These are phyloP conservation scores for Beauveria brongniartii DNA, from an alignment of 2,329 filamentous ascomycete genomes.

Conservation along the genomic window DNA sequence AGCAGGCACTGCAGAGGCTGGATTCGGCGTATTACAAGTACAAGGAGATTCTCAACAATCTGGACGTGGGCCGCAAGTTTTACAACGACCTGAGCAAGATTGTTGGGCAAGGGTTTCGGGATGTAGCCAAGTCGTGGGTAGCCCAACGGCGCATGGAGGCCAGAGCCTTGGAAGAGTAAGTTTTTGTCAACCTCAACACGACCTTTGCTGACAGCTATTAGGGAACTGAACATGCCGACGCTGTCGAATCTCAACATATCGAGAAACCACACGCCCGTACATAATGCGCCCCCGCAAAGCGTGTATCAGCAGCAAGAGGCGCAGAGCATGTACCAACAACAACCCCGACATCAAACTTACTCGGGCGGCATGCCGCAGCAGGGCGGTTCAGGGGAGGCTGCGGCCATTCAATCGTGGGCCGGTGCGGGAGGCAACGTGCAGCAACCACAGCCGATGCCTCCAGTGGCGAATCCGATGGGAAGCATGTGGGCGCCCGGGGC, in stretches of 20 bases:
- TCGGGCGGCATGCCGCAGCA: conserved; percentile 12
- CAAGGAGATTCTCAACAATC: conserved; percentile 87
- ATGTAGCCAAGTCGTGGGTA: conserved; percentile 68
- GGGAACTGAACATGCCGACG: conserved; percentile 45
- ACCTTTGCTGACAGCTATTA: conserved; percentile 17
- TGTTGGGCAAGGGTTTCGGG: conserved; percentile 69
- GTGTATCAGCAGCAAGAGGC: conserved; percentile 1
- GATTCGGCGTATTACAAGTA: conserved; percentile 94
- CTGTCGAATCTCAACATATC: conserved; percentile 36
- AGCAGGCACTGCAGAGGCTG: conserved; percentile 76
- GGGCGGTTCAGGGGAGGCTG: conserved; percentile 16
- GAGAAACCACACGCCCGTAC: conserved; percentile 21
- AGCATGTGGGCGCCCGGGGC: conserved; percentile 66
- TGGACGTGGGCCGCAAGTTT: conserved; percentile 88
- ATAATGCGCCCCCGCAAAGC: conserved; percentile 1
- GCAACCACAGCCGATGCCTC: conserved; percentile 42
- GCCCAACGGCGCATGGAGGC: conserved; percentile 76
- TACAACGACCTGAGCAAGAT: conserved; percentile 94
- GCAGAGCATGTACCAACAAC: conserved; percentile 12
- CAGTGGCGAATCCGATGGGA: conserved; percentile 24
- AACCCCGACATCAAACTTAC: conserved; percentile 11
- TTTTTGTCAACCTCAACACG: conserved; percentile 5
- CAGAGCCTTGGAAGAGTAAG: conserved; percentile 66
- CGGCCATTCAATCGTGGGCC: conserved; percentile 52
- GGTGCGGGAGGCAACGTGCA: conserved; percentile 46